Percentiles rank a stretch among this genome's conserved stretches.
Evolutionary conservation across 2,329 filamentous ascomycete genomes (phyloP).

Genomic region (Ophiostoma piceae): DNA sequence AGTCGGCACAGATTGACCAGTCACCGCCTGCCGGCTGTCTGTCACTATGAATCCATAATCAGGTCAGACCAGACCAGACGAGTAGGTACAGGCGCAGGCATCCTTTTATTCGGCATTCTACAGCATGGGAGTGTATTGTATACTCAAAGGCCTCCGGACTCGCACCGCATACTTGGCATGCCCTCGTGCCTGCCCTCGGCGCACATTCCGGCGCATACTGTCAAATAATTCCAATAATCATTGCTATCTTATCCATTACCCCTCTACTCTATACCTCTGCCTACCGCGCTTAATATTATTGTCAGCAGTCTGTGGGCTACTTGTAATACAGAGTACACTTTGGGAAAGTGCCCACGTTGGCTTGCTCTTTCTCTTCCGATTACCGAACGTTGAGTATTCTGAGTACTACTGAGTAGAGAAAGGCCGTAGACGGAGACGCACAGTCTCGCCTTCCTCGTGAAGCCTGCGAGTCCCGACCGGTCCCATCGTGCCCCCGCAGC

Average conservation of each 20-base stretch:
- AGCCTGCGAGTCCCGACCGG: not conserved
- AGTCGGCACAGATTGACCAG: not conserved
- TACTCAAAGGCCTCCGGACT: not conserved
- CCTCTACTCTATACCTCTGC: not conserved
- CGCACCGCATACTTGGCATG: not conserved
- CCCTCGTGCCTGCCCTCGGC: not conserved
- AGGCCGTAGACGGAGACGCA: too few relatives aligned
- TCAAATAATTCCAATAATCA: not conserved
- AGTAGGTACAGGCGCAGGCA: not conserved
- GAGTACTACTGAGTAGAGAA: too few relatives aligned
- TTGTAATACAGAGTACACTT: not conserved
- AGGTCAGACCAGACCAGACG: not conserved
- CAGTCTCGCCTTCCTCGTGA: not conserved
- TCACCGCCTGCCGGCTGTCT: slow-evolving; percentile 7
- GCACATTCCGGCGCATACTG: not conserved
- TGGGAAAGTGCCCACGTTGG: not conserved
- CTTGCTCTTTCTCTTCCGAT: not conserved
- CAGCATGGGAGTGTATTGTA: not conserved
- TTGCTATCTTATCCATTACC: not conserved
- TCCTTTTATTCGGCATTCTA: not conserved
- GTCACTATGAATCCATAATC: not conserved
- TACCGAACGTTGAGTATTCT: too few relatives aligned
- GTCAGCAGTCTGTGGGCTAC: not conserved
- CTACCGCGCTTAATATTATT: not conserved
- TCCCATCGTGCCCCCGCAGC: slow-evolving; percentile 13